Evolutionary conservation across 2,329 filamentous ascomycete species (phyloP), one percentile per base, ranked within the genome.

Genomic region (Curvularia eragrostidis): DNA sequence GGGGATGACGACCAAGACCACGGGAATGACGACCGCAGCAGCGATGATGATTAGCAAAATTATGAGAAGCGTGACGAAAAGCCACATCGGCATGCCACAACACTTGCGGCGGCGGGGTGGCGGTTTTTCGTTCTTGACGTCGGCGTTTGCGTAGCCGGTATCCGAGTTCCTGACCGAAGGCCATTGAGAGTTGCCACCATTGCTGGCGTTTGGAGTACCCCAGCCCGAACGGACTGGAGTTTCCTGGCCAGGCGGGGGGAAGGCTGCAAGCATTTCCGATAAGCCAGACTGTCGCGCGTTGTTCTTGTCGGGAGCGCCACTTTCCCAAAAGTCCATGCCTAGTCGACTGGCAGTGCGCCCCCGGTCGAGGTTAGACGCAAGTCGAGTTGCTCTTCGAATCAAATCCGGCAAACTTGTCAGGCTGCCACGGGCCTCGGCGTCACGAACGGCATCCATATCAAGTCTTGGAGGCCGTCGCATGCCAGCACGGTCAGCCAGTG

Each of bases 391-490:
- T 66, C 95, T 87, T 69, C 87, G 85, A 65, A 99, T 98, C 59
- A 99, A 80, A 74, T 98, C 95, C 0, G 93, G 90, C 58, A 99
- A 80, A 77, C 93, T 97, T 1, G 95, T 98, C 62, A 97, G 82
- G 73, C 93, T 97, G 3, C 92, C 93, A 70, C 95, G 87, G 1
- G 89, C 86, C 75, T 97, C 92, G 15, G 91, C 91, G 50, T 89
- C 87, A 63, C 87, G 85, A 3, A 96, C 90, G 3, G 91, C 91
- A 70, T 93, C 89, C 23, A 97, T 89, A 71, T 97, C 88, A 3
- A 97, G 80, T 34, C 85, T 86, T 3, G 91, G 90, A 30, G 94
- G 93, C 56, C 80, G 71, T 55, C 73, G 75, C 49, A 74, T 74
- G 24, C 78, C 80, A 19, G 76, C 74, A 48, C 79, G 77, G 26